These are phyloP conservation scores for Kazachstania psychrophila DNA, from an alignment of 805 yeast genomes.

Conservation along the genomic window DNA sequence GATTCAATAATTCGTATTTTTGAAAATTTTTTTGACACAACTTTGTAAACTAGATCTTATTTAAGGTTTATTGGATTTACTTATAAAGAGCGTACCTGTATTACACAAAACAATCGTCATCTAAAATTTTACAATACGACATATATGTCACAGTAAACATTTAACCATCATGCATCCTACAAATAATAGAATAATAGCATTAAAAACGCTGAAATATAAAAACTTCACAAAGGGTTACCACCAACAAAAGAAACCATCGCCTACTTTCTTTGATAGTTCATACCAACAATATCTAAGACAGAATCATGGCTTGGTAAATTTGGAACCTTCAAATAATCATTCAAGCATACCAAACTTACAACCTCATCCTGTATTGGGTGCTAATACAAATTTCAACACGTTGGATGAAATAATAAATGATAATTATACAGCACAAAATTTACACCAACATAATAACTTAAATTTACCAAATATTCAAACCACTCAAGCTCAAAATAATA, in stretches of 20 bases:
- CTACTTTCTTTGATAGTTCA: slow-evolving; percentile 34
- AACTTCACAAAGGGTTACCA: slow-evolving; percentile 30
- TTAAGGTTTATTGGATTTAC: too few species aligned
- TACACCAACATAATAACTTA: neutral
- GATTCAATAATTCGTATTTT: too few species aligned
- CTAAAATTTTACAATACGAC: too few species aligned
- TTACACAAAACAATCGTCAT: neutral
- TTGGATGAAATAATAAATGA: slow-evolving; percentile 20
- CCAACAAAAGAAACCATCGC: slow-evolving; percentile 20
- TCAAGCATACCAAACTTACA: neutral
- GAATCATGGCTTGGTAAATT: slow-evolving; percentile 28
- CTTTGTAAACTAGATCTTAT: too few species aligned
- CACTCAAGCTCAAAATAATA: neutral
- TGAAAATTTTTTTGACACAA: too few species aligned
- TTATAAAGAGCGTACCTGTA: too few species aligned
- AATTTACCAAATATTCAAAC: neutral
- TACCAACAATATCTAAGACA: slow-evolving; percentile 34
- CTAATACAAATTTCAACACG: slow-evolving; percentile 25
- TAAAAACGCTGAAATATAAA: slow-evolving; percentile 35
- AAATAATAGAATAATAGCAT: slow-evolving; percentile 27
- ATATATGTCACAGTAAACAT: too few species aligned
- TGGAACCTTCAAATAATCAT: slow-evolving; percentile 9
- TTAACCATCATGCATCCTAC: slow-evolving; percentile 5
- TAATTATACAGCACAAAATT: neutral
- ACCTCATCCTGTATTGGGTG: slow-evolving; percentile 33